Conservation (phyloP, 768 basidiomycete species). For the Sarcodon aspratus region DNA sequence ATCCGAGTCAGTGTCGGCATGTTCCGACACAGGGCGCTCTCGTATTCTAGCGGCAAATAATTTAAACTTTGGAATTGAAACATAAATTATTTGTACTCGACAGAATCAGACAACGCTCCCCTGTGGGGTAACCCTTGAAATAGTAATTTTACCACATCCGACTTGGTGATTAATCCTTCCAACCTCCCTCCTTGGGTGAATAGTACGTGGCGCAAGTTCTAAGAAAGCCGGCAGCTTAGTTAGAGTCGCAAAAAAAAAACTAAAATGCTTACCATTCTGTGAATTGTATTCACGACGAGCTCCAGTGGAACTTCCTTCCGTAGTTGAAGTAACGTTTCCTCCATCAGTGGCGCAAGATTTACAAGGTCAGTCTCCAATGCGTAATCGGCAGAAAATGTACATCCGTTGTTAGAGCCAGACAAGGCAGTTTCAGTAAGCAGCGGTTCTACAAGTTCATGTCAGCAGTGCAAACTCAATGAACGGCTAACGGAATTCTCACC, state of each 20-base stretch:
- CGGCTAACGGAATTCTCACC: slow-evolving; percentile 14
- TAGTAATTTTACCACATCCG: slow-evolving; percentile 49
- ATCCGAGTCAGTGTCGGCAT: too few relatives aligned
- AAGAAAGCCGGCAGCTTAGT: background rate
- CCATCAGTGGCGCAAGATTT: slow-evolving; percentile 24
- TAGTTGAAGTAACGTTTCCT: slow-evolving; percentile 45
- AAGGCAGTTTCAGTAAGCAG: slow-evolving; percentile 11
- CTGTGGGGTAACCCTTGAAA: slow-evolving; percentile 49
- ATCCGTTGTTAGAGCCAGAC: slow-evolving; percentile 6
- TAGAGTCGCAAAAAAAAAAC: slow-evolving; percentile 2
- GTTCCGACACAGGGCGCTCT: too few relatives aligned
- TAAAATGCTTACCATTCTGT: slow-evolving; percentile 40
- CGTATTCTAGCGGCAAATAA: too few relatives aligned
- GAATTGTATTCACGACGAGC: slow-evolving; percentile 63
- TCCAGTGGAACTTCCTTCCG: slow-evolving; percentile 62
- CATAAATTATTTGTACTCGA: slow-evolving; percentile 1
- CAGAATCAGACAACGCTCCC: slow-evolving; percentile 15
- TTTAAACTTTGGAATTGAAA: too few relatives aligned
- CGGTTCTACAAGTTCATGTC: slow-evolving; percentile 8
- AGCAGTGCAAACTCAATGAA: background rate
- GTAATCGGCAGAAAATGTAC: slow-evolving; percentile 10
- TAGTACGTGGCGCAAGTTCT: slow-evolving; percentile 61
- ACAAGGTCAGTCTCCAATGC: slow-evolving; percentile 6
- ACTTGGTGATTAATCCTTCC: slow-evolving; percentile 57
- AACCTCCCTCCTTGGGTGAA: slow-evolving; percentile 51